Base-by-base conservation (phyloP, 441 rosid genomes). In the Syzygium malaccense region DNA sequence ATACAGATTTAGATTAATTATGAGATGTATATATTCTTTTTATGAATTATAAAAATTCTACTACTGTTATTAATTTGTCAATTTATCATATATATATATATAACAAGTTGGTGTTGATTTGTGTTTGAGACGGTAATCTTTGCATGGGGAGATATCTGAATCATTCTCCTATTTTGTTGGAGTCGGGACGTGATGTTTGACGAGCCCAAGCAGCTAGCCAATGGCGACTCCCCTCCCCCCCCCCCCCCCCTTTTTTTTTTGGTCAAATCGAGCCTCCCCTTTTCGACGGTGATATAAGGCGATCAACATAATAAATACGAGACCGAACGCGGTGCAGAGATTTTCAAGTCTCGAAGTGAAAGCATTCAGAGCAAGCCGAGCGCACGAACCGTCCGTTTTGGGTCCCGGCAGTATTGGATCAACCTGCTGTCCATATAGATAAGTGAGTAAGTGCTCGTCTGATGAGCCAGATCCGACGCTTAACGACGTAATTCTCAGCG, bases 141-240 rank as follows among this genome's bases (percentile, higher is more conserved):
- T 0, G 78, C 12, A 0, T 2, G 71, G 71, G 7, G 37, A 10
- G 71, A 7, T 25, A 8, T 32, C 45, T 6, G 3, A 66, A 32
- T 66, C 23, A 66, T 66, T 66, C 0, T 5, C 0, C 45, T 3
- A 66, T 14, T 66, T 30, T 17, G 41, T 32, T 32, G 41, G 23
- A 32, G 78, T 0, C 0, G 78, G 25, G 41, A 17, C 17, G 41
- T 8, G 78, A 66, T 32, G 32, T 8, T 18, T 66, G 25, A 66
- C 13, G 37, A 32, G 23, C 4, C 30, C 19, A 5, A 10, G 75
- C 12, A 14, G 75, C 41, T 64, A 64, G 13, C 19, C 11, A 64
- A 30, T 30, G 41, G 37, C 19, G 68, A 41, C 41, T 41, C 41
- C 41, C 41, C n/a, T n/a, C n/a, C n/a, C n/a, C n/a, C n/a, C n/a